Conservation (phyloP, 768 basidiomycete genomes). For the Mycena galopus region DNA sequence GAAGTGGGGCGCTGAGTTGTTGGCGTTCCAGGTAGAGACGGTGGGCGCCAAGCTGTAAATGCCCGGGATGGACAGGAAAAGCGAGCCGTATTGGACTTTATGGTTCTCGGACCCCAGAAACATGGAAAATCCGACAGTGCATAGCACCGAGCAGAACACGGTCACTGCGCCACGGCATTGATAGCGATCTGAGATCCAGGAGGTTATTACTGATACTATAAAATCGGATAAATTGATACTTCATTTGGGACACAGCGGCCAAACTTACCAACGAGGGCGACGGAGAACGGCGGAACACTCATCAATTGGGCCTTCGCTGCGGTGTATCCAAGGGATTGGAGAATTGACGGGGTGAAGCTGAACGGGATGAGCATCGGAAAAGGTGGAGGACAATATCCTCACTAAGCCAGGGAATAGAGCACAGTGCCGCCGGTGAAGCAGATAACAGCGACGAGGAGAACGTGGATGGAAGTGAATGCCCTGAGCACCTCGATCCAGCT, state of each 20-base stretch:
- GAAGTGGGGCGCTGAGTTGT: too few species aligned
- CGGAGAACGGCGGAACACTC: slow-evolving; percentile 59
- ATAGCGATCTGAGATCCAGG: slow-evolving; percentile 44
- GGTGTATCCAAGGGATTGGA: slow-evolving; percentile 61
- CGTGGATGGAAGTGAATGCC: slow-evolving; percentile 66
- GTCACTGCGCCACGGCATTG: too few species aligned
- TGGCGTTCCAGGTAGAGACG: too few species aligned
- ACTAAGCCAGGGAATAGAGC: slow-evolving; percentile 65
- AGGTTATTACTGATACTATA: slow-evolving; percentile 41
- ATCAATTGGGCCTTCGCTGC: slow-evolving; percentile 61
- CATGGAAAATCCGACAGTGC: too few species aligned
- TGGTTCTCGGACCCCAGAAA: too few species aligned
- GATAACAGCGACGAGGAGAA: slow-evolving; percentile 63
- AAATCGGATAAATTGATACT: background rate
- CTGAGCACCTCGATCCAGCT: slow-evolving; percentile 69
- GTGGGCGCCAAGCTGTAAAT: too few species aligned
- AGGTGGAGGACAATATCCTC: slow-evolving; percentile 41
- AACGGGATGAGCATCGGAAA: slow-evolving; percentile 46
- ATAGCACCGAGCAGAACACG: too few species aligned
- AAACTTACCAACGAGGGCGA: slow-evolving; percentile 46
- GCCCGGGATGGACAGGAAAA: too few species aligned
- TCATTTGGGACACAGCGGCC: background rate
- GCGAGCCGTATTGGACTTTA: too few species aligned
- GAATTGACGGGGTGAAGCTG: slow-evolving; percentile 72
- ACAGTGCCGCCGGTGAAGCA: slow-evolving; percentile 68